phyloP scores from a whole-genome alignment of 2,329 filamentous ascomycete species.

The Lasiodiplodia citricola region DNA sequence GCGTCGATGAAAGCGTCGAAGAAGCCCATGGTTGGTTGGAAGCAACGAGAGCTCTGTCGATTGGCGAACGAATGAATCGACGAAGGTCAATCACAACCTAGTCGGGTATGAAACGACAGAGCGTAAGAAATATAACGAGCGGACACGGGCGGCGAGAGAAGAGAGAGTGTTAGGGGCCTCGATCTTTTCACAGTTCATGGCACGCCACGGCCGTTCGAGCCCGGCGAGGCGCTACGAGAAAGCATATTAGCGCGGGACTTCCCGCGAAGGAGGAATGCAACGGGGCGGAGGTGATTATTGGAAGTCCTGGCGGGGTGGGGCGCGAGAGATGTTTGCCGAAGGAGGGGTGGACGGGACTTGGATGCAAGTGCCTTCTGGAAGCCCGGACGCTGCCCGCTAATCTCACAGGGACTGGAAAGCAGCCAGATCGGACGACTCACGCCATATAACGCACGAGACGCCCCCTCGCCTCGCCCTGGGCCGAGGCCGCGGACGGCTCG shows the following conservation, averaged over 20 bases:
- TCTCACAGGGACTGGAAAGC: constrained; percentile 12
- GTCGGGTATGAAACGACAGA: constrained; percentile 22
- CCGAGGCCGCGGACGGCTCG: background rate
- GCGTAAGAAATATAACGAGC: constrained; percentile 19
- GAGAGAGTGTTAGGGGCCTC: constrained; percentile 5
- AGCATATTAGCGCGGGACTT: constrained; percentile 2
- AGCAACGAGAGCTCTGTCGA: constrained; percentile 1
- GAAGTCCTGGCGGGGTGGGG: constrained; percentile 17
- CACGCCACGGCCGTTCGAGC: background rate
- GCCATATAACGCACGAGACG: background rate
- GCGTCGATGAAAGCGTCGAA: background rate
- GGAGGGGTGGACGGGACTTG: background rate
- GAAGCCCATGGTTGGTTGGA: constrained; percentile 16
- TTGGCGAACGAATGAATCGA: constrained; percentile 1
- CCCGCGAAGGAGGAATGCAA: constrained; percentile 2
- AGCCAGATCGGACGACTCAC: constrained; percentile 11
- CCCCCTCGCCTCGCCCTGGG: constrained; percentile 2
- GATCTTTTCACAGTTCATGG: constrained; percentile 12
- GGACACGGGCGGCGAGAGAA: background rate
- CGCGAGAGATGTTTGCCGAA: constrained; percentile 12
- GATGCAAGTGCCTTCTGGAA: constrained; percentile 4
- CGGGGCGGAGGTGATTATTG: constrained; percentile 14
- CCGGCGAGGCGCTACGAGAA: background rate
- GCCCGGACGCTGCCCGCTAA: constrained; percentile 11
- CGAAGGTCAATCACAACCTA: constrained; percentile 17